Evolutionary conservation across 495 filamentous ascomycete species (phyloP), one percentile per base, ranked within the genome.

Genomic region (Neurospora sp.): DNA sequence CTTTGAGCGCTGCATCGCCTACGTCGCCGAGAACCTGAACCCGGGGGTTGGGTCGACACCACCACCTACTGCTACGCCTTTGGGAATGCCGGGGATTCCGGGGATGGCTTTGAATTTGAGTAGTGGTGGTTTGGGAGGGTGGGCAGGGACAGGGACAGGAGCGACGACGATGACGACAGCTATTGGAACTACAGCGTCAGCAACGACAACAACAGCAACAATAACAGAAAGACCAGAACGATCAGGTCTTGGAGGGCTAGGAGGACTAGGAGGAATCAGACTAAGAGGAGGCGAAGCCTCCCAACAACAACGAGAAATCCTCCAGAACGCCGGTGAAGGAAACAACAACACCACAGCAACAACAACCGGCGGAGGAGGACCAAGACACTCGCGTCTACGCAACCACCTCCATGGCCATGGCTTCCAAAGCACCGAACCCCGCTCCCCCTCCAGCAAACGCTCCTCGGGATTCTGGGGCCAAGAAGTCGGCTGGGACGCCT

Each of bases 401-500:
- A 18, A 35, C 53, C 37, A 70, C 38, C 16, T 20, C 20, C 65
- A n/a, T 12, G 69, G 41, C 45, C 69, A 27, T 12, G 69, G 41
- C 45, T 39, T 40, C 7, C 72, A 69, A 5, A 79, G 76, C 73
- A 76, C 73, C 9, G 87, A 88, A 40, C 81, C 91, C 7, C 84
- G 88, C 70, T 90, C 88, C 65, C 89, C 91, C 7, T 88, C 89
- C 79, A 91, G 88, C 80, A 96, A 96, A 79, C 88, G 93, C 42
- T 92, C 89, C 74, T 91, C 88, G 42, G 93, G 92, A 6, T 94
- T 96, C 79, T 97, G 94, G 94, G 92, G 91, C 3, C 92, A 96
- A 77, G 94, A 97, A 76, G 90, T 93, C 9, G 93, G 93, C 12
- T 97, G 94, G 94, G 94, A 97, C 78, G 95, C 93, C 74, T 98